Conservation (phyloP, 2,329 filamentous ascomycete genomes). For the Phaeosphaeria sp. region DNA sequence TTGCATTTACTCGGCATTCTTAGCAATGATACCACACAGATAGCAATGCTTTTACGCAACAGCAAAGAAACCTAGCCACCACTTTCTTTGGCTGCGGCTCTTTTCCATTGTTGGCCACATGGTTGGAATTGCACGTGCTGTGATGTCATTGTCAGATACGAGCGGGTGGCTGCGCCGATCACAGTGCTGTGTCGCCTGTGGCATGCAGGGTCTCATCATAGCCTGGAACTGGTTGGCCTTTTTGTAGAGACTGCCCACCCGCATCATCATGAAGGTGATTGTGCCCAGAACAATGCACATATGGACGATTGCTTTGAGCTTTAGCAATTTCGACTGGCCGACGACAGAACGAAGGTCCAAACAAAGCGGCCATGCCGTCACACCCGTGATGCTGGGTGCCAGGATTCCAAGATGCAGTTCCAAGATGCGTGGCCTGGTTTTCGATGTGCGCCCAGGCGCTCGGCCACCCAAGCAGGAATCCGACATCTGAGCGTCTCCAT, state of each 20-base stretch:
- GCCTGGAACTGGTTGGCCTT: neutral
- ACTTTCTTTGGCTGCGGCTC: neutral
- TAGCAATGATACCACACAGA: conserved; percentile 40
- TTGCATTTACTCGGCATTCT: conserved; percentile 12
- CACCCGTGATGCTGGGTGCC: conserved; percentile 3
- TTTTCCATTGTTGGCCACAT: neutral
- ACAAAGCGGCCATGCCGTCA: neutral
- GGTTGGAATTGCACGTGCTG: conserved; percentile 10
- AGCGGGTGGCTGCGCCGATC: conserved; percentile 12
- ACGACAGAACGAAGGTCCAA: no score
- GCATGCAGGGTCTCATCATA: conserved; percentile 11
- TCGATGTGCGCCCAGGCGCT: conserved; percentile 17
- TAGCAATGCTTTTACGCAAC: conserved; percentile 19
- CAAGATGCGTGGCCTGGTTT: conserved; percentile 5
- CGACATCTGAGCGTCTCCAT: conserved; percentile 31
- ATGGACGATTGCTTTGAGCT: neutral
- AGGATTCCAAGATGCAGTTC: conserved; percentile 15
- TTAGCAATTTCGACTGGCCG: neutral
- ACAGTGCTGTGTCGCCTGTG: neutral
- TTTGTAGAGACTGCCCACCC: neutral
- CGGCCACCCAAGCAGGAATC: conserved; percentile 35
- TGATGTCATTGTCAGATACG: conserved; percentile 28
- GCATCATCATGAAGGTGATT: neutral
- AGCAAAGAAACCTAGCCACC: neutral
- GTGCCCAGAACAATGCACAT: neutral